A percentile compares a stretch with the other conserved stretches of the same genome.
Conservation (phyloP, 306 rosid genomes). For the Coriaria nepalensis region DNA sequence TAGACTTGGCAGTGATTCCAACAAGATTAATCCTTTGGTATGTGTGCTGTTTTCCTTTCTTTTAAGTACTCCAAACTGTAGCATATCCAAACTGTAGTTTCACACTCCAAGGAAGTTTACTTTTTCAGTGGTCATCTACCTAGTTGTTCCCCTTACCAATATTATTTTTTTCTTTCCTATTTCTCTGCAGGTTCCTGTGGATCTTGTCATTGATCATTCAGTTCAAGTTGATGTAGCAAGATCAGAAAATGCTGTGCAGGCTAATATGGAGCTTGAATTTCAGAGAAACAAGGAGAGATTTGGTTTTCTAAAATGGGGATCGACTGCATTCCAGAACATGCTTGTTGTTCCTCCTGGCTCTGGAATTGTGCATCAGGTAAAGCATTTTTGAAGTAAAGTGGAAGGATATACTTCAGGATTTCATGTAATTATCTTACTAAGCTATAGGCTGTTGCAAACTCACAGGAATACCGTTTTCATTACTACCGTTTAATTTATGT, state of each 20-base stretch:
- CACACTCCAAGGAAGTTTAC: too few species aligned
- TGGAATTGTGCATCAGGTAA: conserved; percentile 91
- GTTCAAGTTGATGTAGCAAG: conserved; percentile 86
- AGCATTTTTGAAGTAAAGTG: conserved; percentile 16
- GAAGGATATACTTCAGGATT: not conserved
- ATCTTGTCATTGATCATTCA: conserved; percentile 88
- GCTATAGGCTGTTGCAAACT: not conserved
- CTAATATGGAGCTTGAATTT: conserved; percentile 88
- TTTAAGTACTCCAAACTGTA: not conserved
- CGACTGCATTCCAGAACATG: conserved; percentile 76
- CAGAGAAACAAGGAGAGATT: conserved; percentile 86
- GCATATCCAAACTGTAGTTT: too few species aligned
- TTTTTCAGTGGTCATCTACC: not conserved
- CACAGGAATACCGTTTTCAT: too few species aligned
- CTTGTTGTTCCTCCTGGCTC: conserved; percentile 97
- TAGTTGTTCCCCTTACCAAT: not conserved
- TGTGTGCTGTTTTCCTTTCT: conserved; percentile 9
- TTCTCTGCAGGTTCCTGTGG: conserved; percentile 81
- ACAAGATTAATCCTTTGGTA: conserved; percentile 92
- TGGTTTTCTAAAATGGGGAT: conserved; percentile 92
- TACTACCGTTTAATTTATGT: too few species aligned
- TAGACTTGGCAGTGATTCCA: conserved; percentile 79
- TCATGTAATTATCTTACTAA: too few species aligned
- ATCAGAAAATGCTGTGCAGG: conserved; percentile 79
- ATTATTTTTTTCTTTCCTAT: conserved; percentile 7